Evolutionary conservation across 2,329 filamentous ascomycete genomes (phyloP), one percentile per base, ranked within the genome.

Genomic region (Trichoderma guizhouense): DNA sequence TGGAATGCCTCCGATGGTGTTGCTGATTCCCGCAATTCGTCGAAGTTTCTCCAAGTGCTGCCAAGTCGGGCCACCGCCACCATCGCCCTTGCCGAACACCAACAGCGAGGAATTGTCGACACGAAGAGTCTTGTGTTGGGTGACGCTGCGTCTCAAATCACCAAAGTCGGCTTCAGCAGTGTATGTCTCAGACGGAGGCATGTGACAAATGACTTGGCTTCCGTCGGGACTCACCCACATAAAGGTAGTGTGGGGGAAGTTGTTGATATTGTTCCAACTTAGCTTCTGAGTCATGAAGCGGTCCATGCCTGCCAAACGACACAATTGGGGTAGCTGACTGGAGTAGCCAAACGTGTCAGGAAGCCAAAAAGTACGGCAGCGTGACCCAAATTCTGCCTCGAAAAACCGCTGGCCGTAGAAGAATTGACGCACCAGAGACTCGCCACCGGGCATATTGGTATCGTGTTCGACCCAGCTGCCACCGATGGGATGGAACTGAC

Each of bases 231-330:
- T 90, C 36, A 99, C 95, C 96, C 96, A 99, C 82, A 97, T 97
- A 86, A 99, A 99, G 0, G 96, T 98, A 7, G 96, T 98, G 79
- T 98, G 96, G 0, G 96, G 96, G 83, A 98, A 99, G 79, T 93
- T 97, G 84, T 98, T 98, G 87, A 98, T 98, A 81, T 98, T 98
- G 85, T 98, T 98, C 96, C 96, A 99, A 85, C 95, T 98, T 72
- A 99, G 86, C 84, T 99, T 99, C 82, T 99, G 96, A 0, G 96
- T 99, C 78, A 99, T 92, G 85, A 99, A 99, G 39, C 95, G 90
- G 72, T 89, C 93, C 96, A 99, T 98, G 24, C 94, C 95, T n/a
- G 96, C 93, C 32, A 98, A 85, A 4, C 95, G 92, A 79, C 94
- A 98, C 55, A 99, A 86, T 79, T 99, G 96, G 14, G 96, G 96